These are phyloP conservation scores for Ulmus americana DNA, from an alignment of 331 rosid genomes.

Conservation along the genomic window DNA sequence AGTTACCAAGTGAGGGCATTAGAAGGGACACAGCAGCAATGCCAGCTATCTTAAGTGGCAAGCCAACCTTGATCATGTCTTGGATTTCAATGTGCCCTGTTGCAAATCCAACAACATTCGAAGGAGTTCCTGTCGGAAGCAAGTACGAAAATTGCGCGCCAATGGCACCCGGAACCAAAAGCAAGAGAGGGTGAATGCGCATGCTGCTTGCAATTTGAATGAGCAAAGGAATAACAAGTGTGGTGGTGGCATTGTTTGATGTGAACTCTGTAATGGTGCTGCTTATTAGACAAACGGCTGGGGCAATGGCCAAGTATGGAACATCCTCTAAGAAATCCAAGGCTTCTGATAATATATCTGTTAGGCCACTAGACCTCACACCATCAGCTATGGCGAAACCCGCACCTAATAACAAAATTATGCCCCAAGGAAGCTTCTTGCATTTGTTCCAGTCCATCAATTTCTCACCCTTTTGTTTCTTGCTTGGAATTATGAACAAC, in stretches of 20 bases:
- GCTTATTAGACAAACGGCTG: conserved; percentile 54
- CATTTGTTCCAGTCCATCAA: conserved; percentile 92
- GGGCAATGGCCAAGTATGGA: conserved; percentile 63
- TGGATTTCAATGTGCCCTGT: conserved; percentile 62
- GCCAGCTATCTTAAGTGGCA: conserved; percentile 69
- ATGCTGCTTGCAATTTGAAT: conserved; percentile 55
- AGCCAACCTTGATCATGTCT: conserved; percentile 72
- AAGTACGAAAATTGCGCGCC: conserved; percentile 65
- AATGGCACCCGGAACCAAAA: conserved; percentile 77
- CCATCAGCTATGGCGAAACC: conserved; percentile 94
- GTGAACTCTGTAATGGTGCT: conserved; percentile 72
- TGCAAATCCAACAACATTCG: conserved; percentile 68
- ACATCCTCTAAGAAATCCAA: conserved; percentile 50
- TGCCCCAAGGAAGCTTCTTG: conserved; percentile 84
- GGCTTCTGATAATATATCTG: conserved; percentile 50
- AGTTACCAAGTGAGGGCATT: conserved; percentile 78
- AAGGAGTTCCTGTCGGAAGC: conserved; percentile 77
- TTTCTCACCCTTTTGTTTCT: conserved; percentile 61
- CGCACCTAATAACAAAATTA: conserved; percentile 70
- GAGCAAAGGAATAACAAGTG: conserved; percentile 60
- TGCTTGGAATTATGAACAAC: conserved; percentile 83
- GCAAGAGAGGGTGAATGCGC: conserved; percentile 71
- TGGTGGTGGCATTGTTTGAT: conserved; percentile 84
- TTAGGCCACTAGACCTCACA: conserved; percentile 62
- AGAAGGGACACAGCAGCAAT: conserved; percentile 44